Conservation (phyloP, 2,329 filamentous ascomycete species). For the Ophiostoma novo-ulmi region DNA sequence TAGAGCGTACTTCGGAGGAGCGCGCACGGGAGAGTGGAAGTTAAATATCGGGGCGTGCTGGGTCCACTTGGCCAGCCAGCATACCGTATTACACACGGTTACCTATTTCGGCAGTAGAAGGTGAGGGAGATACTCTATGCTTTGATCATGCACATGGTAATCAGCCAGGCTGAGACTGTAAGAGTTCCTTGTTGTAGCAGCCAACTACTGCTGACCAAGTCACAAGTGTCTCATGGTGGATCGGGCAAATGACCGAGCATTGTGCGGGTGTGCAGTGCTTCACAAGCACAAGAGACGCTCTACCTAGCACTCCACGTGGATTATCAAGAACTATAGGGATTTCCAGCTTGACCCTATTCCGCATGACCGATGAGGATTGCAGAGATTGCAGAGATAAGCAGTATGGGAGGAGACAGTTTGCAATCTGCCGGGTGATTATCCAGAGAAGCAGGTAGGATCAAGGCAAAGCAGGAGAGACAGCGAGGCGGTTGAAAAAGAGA, state of each 20-base stretch:
- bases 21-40: conserved; percentile 18
- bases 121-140: background rate
- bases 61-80: background rate
- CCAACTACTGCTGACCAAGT: background rate
- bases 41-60: background rate
- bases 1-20: conserved; percentile 3
- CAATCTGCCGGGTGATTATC: conserved; percentile 8
- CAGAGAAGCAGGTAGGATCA: background rate
- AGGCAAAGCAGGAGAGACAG: background rate
- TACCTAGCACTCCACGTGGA: background rate
- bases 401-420: background rate
- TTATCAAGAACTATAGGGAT: background rate
- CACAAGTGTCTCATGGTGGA: background rate
- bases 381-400: conserved; percentile 2
- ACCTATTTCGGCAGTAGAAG: background rate
- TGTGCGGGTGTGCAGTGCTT: background rate
- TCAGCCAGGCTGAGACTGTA: background rate
- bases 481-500: background rate
- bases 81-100: background rate
- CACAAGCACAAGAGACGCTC: background rate
- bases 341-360: background rate
- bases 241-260: background rate
- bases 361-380: background rate
- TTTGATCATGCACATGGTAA: background rate
- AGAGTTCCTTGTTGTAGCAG: background rate